A percentile compares a stretch with the other conserved stretches of the same genome.
phyloP scores from a whole-genome alignment of 495 filamentous ascomycete species.

The Amniculicola lignicola region DNA sequence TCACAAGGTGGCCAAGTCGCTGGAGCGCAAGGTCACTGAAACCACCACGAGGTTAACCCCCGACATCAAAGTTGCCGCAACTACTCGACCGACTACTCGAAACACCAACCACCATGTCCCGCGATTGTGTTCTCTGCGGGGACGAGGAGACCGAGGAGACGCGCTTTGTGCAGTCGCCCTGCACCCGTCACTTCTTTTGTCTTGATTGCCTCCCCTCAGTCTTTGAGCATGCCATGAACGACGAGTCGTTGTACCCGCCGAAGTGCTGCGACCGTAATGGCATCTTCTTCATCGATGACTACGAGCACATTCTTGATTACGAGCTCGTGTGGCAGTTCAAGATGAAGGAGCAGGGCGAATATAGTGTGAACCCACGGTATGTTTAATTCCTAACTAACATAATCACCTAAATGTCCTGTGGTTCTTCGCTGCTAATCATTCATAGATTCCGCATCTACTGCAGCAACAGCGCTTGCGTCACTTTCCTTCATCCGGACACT shows the following conservation, averaged over 20 bases:
- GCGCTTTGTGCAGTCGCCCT: background rate
- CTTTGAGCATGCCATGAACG: slow-evolving; percentile 14
- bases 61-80: too few relatives aligned
- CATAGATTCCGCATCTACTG: slow-evolving; percentile 26
- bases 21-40: too few relatives aligned
- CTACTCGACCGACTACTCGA: background rate
- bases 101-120: too few relatives aligned
- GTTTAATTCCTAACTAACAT: background rate
- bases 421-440: background rate
- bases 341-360: slow-evolving; percentile 13
- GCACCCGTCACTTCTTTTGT: slow-evolving; percentile 21
- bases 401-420: background rate
- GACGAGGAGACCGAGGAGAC: slow-evolving; percentile 13
- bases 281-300: slow-evolving; percentile 13
- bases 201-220: slow-evolving; percentile 3
- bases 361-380: slow-evolving; percentile 8
- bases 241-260: slow-evolving; percentile 23
- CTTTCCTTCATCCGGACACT: slow-evolving; percentile 20
- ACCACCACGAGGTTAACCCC: too few relatives aligned
- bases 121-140: slow-evolving; percentile 20
- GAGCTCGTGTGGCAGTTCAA: slow-evolving; percentile 10
- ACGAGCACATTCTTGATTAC: slow-evolving; percentile 2
- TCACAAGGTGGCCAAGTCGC: too few relatives aligned
- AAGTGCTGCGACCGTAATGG: slow-evolving; percentile 11
- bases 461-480: slow-evolving; percentile 5